Percentiles rank a stretch among this genome's conserved stretches.
Conservation (phyloP, 1,284 basidiomycete genomes). For the Austroboletus novae-zelandiae region DNA sequence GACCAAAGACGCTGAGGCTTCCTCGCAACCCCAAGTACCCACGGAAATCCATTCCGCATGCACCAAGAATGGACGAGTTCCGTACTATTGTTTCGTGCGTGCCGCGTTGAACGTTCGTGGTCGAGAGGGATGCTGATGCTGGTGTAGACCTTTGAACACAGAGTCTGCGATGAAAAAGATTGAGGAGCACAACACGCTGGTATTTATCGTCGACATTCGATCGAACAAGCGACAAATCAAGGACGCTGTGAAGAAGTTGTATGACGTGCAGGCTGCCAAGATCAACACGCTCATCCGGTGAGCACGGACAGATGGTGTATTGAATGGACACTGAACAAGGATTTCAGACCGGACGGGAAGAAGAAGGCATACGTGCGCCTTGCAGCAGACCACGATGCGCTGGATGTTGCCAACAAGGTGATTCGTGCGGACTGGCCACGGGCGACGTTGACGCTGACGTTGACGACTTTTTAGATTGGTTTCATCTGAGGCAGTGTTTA, state of each 20-base stretch:
- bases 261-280: constrained; percentile 95
- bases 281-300: constrained; percentile 98
- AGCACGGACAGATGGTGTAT: constrained; percentile 24
- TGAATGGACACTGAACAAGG: not conserved
- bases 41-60: constrained; percentile 91
- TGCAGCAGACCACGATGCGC: constrained; percentile 93
- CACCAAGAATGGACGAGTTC: constrained; percentile 97
- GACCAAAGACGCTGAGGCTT: constrained; percentile 92
- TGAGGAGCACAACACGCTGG: constrained; percentile 99
- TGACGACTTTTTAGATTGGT: constrained; percentile 54
- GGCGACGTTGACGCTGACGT: constrained; percentile 4
- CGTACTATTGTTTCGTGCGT: constrained; percentile 86
- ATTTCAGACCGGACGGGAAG: constrained; percentile 89
- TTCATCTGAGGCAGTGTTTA: constrained; percentile 58
- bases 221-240: constrained; percentile 99
- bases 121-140: constrained; percentile 10
- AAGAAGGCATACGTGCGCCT: constrained; percentile 99
- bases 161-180: constrained; percentile 97
- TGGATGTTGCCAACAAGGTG: constrained; percentile 99
- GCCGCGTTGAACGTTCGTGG: constrained; percentile 8
- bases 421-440: not conserved
- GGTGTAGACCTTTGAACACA: constrained; percentile 69
- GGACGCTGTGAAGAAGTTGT: constrained; percentile 98
- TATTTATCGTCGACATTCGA: constrained; percentile 95
- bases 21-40: constrained; percentile 86